Percentiles rank a stretch among this genome's conserved stretches.
These are phyloP conservation scores for Dioscorea cayenensis DNA, from an alignment of 116 monocot genomes.

Conservation along the genomic window DNA sequence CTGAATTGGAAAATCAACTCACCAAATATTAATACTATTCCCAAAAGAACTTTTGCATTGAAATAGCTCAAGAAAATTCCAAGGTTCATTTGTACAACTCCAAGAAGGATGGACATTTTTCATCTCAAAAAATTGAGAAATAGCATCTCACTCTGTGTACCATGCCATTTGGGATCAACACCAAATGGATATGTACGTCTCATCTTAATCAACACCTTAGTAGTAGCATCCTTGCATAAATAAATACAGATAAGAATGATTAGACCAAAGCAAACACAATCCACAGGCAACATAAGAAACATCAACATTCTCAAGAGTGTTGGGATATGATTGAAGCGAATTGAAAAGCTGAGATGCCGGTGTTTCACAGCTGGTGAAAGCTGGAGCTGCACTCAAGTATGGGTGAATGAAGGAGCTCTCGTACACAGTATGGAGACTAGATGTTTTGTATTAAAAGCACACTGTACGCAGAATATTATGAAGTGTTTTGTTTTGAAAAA, in stretches of 20 bases:
- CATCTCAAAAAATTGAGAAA: slow-evolving; percentile 99
- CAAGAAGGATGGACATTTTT: slow-evolving; percentile 99
- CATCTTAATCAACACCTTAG: slow-evolving; percentile 66
- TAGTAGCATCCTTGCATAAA: slow-evolving; percentile 59
- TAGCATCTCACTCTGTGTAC: slow-evolving; percentile 91
- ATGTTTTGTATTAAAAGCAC: no score
- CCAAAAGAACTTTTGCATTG: slow-evolving; percentile 79
- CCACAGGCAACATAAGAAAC: neutral
- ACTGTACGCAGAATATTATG: no score
- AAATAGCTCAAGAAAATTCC: slow-evolving; percentile 94
- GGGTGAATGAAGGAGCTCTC: no score
- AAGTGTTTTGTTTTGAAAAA: no score
- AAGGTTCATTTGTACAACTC: slow-evolving; percentile 98
- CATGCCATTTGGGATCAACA: slow-evolving; percentile 92
- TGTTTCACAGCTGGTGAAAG: no score
- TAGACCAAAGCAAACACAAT: neutral
- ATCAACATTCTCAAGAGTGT: neutral
- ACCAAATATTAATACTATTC: slow-evolving; percentile 86
- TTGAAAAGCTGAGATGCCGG: no score
- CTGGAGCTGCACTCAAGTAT: no score
- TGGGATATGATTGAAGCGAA: no score
- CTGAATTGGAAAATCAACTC: slow-evolving; percentile 9
- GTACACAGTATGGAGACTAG: no score
- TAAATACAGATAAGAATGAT: neutral
- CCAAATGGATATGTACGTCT: slow-evolving; percentile 81